Evolutionary conservation across 257 asterid genomes (phyloP).

Genomic region (Thymus quinquecostatus): DNA sequence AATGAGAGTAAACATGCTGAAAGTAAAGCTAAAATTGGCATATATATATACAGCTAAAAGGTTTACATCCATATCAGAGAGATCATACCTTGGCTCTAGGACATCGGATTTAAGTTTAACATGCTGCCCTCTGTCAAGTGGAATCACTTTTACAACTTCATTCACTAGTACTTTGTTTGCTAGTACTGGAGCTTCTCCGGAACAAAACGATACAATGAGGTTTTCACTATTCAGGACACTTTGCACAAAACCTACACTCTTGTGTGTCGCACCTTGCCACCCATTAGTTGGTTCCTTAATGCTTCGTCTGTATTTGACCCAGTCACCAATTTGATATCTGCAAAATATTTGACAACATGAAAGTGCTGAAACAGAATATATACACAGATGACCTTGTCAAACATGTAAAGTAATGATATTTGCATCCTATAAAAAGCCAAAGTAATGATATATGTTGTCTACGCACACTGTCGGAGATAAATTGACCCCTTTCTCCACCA

Average conservation of each 20-base stretch:
- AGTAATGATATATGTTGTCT: slow-evolving; percentile 9
- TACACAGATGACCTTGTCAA: slow-evolving; percentile 23
- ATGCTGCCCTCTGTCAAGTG: slow-evolving; percentile 97
- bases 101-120: slow-evolving; percentile 90
- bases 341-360: slow-evolving; percentile 25
- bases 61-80: too few species aligned
- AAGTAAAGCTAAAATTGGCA: background rate
- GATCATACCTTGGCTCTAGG: slow-evolving; percentile 76
- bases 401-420: background rate
- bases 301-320: slow-evolving; percentile 91
- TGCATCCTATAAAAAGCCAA: background rate
- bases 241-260: slow-evolving; percentile 96
- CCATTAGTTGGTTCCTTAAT: slow-evolving; percentile 76
- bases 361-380: slow-evolving; percentile 23
- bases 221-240: slow-evolving; percentile 73
- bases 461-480: slow-evolving; percentile 86
- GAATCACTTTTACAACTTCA: slow-evolving; percentile 91
- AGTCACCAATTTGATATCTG: slow-evolving; percentile 89
- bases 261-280: slow-evolving; percentile 93
- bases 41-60: too few species aligned
- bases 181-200: slow-evolving; percentile 74
- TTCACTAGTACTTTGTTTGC: slow-evolving; percentile 34
- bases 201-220: slow-evolving; percentile 83
- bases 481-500: slow-evolving; percentile 66
- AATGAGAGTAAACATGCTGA: slow-evolving; percentile 6